These are phyloP conservation scores for Fusarium cicatricum DNA, from an alignment of 2,329 filamentous ascomycete species.

Conservation along the genomic window DNA sequence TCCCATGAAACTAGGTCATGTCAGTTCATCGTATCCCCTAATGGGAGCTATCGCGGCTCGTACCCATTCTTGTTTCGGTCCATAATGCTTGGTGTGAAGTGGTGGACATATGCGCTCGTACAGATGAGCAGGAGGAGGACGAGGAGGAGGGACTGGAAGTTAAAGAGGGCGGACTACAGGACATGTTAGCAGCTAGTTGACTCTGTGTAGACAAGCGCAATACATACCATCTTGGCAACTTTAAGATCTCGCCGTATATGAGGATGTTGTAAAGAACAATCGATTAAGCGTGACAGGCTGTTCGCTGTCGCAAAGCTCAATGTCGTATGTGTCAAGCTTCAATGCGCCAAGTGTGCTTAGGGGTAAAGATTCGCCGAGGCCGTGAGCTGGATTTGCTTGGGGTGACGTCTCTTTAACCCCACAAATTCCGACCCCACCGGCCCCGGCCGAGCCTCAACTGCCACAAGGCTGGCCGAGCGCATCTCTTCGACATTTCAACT, in stretches of 20 bases:
- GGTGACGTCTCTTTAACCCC: slow-evolving; percentile 37
- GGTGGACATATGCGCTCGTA: slow-evolving; percentile 93
- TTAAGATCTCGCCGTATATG: not conserved
- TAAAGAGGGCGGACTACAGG: slow-evolving; percentile 90
- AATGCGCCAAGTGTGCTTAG: slow-evolving; percentile 44
- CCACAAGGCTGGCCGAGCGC: slow-evolving; percentile 24
- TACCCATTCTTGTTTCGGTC: slow-evolving; percentile 94
- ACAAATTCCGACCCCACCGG: slow-evolving; percentile 34
- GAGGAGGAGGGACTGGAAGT: slow-evolving; percentile 95
- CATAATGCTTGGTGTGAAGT: slow-evolving; percentile 87
- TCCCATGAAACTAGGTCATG: slow-evolving; percentile 69
- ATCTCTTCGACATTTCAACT: slow-evolving; percentile 25
- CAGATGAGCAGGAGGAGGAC: slow-evolving; percentile 95
- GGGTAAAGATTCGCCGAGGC: slow-evolving; percentile 52
- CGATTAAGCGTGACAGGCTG: not conserved
- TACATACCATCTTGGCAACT: slow-evolving; percentile 41
- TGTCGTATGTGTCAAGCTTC: slow-evolving; percentile 18
- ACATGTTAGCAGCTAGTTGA: slow-evolving; percentile 17
- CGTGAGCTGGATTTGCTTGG: slow-evolving; percentile 21
- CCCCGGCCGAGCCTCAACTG: slow-evolving; percentile 26
- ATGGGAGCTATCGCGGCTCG: slow-evolving; percentile 33
- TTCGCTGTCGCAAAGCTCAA: slow-evolving; percentile 11
- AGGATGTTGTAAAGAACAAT: not conserved
- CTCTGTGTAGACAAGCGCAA: not conserved
- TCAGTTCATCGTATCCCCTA: slow-evolving; percentile 18